Conservation (phyloP, 257 asterid species). For the Perilla frutescens region DNA sequence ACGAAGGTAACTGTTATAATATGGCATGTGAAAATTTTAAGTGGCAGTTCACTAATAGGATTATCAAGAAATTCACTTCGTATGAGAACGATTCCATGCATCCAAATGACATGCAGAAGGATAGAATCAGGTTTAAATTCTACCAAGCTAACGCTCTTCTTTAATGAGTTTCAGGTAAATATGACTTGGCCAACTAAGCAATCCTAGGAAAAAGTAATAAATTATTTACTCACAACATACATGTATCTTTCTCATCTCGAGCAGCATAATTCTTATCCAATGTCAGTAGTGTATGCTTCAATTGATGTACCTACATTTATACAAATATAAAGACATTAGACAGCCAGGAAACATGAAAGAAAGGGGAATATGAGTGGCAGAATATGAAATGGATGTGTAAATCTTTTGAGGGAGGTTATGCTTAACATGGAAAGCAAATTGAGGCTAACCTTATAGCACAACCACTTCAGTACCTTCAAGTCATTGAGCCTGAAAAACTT, state of each 20-base stretch:
- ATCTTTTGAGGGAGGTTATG: constrained; percentile 12
- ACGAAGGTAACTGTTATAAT: neutral
- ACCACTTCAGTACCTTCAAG: constrained; percentile 81
- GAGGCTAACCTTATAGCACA: constrained; percentile 78
- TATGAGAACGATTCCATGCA: neutral
- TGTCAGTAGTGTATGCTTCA: constrained; percentile 68
- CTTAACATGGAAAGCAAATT: constrained; percentile 30
- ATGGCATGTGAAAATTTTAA: neutral
- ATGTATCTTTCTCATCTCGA: constrained; percentile 65
- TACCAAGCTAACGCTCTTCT: neutral
- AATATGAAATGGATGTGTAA: constrained; percentile 22
- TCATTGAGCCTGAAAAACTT: constrained; percentile 93
- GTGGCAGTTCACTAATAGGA: constrained; percentile 13
- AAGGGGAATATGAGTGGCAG: neutral
- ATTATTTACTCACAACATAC: constrained; percentile 49
- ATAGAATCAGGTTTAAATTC: neutral
- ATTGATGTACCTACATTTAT: constrained; percentile 64
- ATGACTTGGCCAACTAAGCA: constrained; percentile 23
- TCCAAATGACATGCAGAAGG: neutral
- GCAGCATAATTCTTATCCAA: constrained; percentile 91
- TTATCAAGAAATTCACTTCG: neutral
- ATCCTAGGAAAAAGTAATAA: constrained; percentile 20
- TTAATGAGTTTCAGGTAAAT: neutral
- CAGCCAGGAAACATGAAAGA: neutral
- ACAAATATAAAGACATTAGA: constrained; percentile 25